Evolutionary conservation across 345 rosid species (phyloP).

Genomic region (sweet orange (Citrus sinensis)): DVS_A1.0 CM039169.1:830001-830500

Average conservation of each 20-base stretch:
- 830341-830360: not conserved
- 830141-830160: not conserved
- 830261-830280: slow-evolving; percentile 1
- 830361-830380: not conserved
- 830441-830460: not conserved
- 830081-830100: slow-evolving; percentile 9
- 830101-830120: slow-evolving; percentile 18
- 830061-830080: not conserved
- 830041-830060: slow-evolving; percentile 22
- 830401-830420: not conserved
- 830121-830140: too few relatives aligned
- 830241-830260: not conserved
- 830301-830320: not conserved
- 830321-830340: not conserved
- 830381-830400: not conserved
- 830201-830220: slow-evolving; percentile 18
- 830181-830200: not conserved
- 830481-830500: not conserved
- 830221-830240: not conserved
- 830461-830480: not conserved
- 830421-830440: not conserved
- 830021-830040: slow-evolving; percentile 12
- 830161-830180: not conserved
- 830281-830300: not conserved
- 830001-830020: not conserved